Evolutionary conservation across 768 basidiomycete species (phyloP).

Genomic region (Mycena amicta): DNA sequence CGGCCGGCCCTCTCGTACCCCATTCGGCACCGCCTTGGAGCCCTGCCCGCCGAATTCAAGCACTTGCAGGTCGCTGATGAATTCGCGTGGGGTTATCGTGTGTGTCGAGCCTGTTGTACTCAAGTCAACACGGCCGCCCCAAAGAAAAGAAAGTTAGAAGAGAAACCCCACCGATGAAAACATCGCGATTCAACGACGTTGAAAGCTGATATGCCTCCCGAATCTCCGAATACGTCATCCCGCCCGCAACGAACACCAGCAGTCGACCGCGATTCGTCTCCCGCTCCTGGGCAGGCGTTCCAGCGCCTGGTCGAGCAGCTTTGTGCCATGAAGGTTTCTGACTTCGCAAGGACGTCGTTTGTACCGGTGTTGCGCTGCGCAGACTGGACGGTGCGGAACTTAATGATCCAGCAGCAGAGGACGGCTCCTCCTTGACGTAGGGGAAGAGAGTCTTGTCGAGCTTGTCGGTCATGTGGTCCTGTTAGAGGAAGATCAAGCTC

Average conservation of each 20-base stretch:
- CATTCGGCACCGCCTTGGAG: slow-evolving; percentile 71
- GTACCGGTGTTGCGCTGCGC: slow-evolving; percentile 51
- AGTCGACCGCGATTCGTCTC: slow-evolving; percentile 71
- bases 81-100: slow-evolving; percentile 76
- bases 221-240: slow-evolving; percentile 95
- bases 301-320: slow-evolving; percentile 57
- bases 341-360: slow-evolving; percentile 79
- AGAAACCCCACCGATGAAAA: slow-evolving; percentile 76
- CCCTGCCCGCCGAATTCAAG: slow-evolving; percentile 88
- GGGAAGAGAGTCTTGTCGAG: slow-evolving; percentile 85
- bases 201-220: slow-evolving; percentile 85
- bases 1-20: slow-evolving; percentile 52
- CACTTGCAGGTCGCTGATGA: slow-evolving; percentile 85
- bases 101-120: slow-evolving; percentile 97
- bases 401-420: slow-evolving; percentile 15
- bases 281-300: slow-evolving; percentile 27
- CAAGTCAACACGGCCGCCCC: too few species aligned
- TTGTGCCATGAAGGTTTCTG: slow-evolving; percentile 90
- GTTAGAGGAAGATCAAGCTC: slow-evolving; percentile 6
- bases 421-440: slow-evolving; percentile 82
- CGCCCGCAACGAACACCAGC: slow-evolving; percentile 90
- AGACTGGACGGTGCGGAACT: slow-evolving; percentile 39
- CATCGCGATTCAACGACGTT: slow-evolving; percentile 75
- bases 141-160: neutral
- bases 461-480: slow-evolving; percentile 84